Evolutionary conservation across 2,329 filamentous ascomycete genomes (phyloP).

Genomic region (Scortechinia acanthostroma): DNA sequence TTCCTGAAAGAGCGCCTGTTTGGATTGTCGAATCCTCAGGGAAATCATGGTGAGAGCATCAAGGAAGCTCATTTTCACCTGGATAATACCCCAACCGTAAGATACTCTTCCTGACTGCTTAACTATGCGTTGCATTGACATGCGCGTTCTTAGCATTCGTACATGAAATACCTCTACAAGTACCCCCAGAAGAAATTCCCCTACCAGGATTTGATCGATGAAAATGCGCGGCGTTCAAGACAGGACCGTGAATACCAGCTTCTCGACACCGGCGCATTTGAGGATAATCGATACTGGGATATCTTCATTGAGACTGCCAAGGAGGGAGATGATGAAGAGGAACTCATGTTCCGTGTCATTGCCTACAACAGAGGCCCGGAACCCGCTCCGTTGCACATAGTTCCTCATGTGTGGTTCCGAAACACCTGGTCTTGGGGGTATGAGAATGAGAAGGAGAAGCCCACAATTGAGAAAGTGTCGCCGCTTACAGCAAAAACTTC

Average conservation of each 20-base stretch:
- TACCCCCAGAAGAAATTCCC: slow-evolving; percentile 88
- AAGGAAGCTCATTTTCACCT: slow-evolving; percentile 96
- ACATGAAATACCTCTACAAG: slow-evolving; percentile 99
- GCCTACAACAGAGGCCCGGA: slow-evolving; percentile 93
- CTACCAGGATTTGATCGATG: slow-evolving; percentile 78
- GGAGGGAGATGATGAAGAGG: slow-evolving; percentile 83
- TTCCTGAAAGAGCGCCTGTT: slow-evolving; percentile 94
- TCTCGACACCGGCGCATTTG: slow-evolving; percentile 79
- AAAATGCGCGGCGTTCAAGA: slow-evolving; percentile 73
- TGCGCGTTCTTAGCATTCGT: slow-evolving; percentile 69
- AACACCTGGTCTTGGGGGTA: slow-evolving; percentile 96
- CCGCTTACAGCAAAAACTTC: slow-evolving; percentile 71
- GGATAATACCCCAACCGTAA: slow-evolving; percentile 74
- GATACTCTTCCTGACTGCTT: background rate
- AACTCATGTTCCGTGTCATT: slow-evolving; percentile 87
- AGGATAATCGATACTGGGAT: slow-evolving; percentile 90
- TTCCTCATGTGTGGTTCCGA: slow-evolving; percentile 92
- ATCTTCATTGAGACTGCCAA: slow-evolving; percentile 96
- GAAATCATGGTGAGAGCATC: slow-evolving; percentile 93
- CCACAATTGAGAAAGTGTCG: slow-evolving; percentile 61
- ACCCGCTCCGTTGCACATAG: slow-evolving; percentile 81
- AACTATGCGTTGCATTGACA: background rate
- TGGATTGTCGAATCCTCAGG: slow-evolving; percentile 89
- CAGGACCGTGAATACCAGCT: slow-evolving; percentile 85
- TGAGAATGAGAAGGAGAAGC: slow-evolving; percentile 70